phyloP scores from a whole-genome alignment of 139 green algal genomes.

The Monoraphidium neglectum region DNA sequence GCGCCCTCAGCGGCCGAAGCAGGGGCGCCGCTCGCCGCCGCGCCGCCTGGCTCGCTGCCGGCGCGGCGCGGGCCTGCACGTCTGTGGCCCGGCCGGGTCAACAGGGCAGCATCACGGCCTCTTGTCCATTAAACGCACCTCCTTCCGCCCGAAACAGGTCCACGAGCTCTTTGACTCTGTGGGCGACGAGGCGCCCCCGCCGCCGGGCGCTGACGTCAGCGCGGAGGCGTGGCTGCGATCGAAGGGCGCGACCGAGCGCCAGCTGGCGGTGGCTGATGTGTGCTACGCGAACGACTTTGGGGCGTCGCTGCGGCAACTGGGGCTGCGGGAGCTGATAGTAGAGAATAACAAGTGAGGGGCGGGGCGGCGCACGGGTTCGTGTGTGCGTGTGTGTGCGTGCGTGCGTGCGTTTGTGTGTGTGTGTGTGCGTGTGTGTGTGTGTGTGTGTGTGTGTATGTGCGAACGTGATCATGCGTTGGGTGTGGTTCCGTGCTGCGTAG shows the following conservation, averaged over 20 bases:
- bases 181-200: constrained; percentile 38
- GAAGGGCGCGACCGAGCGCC: constrained; percentile 36
- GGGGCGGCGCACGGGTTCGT: background rate
- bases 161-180: constrained; percentile 64
- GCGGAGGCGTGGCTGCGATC: constrained; percentile 58
- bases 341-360: constrained; percentile 63
- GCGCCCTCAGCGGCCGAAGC: too few relatives aligned
- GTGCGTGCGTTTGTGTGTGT: background rate
- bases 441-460: background rate
- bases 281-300: constrained; percentile 91
- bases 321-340: constrained; percentile 73
- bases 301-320: constrained; percentile 64
- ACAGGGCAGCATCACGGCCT: too few relatives aligned
- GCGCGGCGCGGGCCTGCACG: too few relatives aligned
- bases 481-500: too few relatives aligned
- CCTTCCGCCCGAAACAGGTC: constrained; percentile 26
- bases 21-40: too few relatives aligned
- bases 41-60: too few relatives aligned
- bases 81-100: too few relatives aligned
- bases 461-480: too few relatives aligned
- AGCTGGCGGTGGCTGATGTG: constrained; percentile 63
- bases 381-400: background rate
- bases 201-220: constrained; percentile 48
- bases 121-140: too few relatives aligned
- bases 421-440: background rate